These are phyloP conservation scores for Blastosporella zonata DNA, from an alignment of 1,284 basidiomycete species.

Conservation along the genomic window DNA sequence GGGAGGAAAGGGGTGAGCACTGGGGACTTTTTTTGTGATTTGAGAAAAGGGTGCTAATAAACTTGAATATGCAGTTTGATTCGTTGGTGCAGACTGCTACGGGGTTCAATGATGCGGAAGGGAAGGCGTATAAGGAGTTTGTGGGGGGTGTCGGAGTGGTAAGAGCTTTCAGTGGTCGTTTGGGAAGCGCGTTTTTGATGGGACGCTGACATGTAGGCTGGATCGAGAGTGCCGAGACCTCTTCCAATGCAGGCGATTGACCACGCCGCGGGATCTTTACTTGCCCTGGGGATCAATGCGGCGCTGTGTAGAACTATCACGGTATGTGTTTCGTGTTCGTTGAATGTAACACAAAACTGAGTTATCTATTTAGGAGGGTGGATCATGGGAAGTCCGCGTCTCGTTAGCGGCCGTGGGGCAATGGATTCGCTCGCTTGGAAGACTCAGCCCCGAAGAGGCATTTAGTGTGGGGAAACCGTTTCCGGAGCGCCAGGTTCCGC, in stretches of 20 bases:
- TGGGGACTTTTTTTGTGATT: neutral
- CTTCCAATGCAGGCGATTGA: slow-evolving; percentile 65
- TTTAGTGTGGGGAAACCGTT: slow-evolving; percentile 39
- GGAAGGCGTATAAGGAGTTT: slow-evolving; percentile 40
- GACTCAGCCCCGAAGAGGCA: slow-evolving; percentile 36
- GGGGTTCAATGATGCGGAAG: slow-evolving; percentile 62
- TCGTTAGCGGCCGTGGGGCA: slow-evolving; percentile 54
- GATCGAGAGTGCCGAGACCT: slow-evolving; percentile 35
- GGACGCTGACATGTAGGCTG: too few species aligned
- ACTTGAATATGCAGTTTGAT: slow-evolving; percentile 47
- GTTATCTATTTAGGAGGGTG: slow-evolving; percentile 47
- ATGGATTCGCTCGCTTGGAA: slow-evolving; percentile 56
- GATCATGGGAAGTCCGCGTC: slow-evolving; percentile 59
- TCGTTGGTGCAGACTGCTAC: slow-evolving; percentile 65
- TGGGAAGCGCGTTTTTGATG: too few species aligned
- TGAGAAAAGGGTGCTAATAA: neutral
- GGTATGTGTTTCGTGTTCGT: neutral
- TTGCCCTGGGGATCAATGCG: slow-evolving; percentile 57
- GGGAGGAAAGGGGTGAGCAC: slow-evolving; percentile 48
- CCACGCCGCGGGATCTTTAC: slow-evolving; percentile 58
- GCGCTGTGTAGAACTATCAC: slow-evolving; percentile 28
- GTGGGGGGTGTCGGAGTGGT: slow-evolving; percentile 10
- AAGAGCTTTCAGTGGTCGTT: neutral
- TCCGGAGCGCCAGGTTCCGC: slow-evolving; percentile 30
- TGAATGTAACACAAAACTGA: neutral